Conservation (phyloP, 768 basidiomycete genomes). For the Rhodotorula babjevae region DNA sequence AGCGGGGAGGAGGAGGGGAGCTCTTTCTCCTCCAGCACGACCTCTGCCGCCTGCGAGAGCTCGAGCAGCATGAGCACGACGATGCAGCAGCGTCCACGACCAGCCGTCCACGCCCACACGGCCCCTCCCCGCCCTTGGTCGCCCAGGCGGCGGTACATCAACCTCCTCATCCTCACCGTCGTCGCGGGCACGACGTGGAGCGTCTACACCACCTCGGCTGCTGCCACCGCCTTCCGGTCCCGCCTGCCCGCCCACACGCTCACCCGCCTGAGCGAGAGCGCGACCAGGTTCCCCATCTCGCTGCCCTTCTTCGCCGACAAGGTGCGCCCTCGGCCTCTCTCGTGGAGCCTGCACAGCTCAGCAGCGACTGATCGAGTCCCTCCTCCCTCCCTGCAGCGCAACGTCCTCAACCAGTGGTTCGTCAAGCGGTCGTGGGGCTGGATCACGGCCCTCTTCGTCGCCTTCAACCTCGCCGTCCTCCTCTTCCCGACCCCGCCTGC, state of each 20-base stretch:
- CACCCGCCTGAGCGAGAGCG: slow-evolving; percentile 3
- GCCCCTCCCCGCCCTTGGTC: background rate
- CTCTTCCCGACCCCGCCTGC: slow-evolving; percentile 11
- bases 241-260: slow-evolving; percentile 33
- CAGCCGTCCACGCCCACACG: background rate
- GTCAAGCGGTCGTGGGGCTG: slow-evolving; percentile 90
- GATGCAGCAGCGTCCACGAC: background rate
- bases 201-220: slow-evolving; percentile 15
- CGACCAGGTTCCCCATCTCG: slow-evolving; percentile 20
- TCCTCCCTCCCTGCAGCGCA: slow-evolving; percentile 51
- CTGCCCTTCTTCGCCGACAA: slow-evolving; percentile 39
- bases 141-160: slow-evolving; percentile 9
- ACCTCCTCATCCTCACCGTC: slow-evolving; percentile 21
- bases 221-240: slow-evolving; percentile 39
- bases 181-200: slow-evolving; percentile 32
- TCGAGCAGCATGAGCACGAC: background rate
- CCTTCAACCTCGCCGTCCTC: slow-evolving; percentile 26
- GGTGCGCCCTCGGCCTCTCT: background rate
- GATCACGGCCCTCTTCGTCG: slow-evolving; percentile 55
- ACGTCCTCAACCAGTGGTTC: slow-evolving; percentile 74
- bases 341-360: no score
- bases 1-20: no score
- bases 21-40: background rate
- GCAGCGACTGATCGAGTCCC: background rate
- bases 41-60: no score